Evolutionary conservation across 345 rosid species (phyloP).

Genomic region (Hibiscus syriacus): DNA sequence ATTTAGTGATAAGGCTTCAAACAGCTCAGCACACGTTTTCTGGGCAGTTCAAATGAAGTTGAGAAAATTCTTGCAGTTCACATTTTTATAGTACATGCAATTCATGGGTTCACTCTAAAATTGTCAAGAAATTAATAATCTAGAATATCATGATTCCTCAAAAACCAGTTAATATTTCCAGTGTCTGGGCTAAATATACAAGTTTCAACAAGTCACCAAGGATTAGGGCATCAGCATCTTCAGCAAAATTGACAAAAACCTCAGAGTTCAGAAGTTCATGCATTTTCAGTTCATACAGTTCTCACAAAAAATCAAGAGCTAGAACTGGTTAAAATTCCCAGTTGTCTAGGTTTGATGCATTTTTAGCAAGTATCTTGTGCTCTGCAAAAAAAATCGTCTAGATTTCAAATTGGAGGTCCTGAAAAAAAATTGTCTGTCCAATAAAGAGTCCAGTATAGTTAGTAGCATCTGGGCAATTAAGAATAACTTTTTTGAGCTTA

Average conservation of each 20-base stretch:
- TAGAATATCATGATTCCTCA: background rate
- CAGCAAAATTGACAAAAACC: background rate
- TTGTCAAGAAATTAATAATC: background rate
- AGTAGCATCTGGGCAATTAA: background rate
- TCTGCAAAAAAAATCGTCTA: background rate
- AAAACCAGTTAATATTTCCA: background rate
- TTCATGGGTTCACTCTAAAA: conserved; percentile 7
- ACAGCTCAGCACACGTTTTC: too few species aligned
- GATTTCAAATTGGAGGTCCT: conserved; percentile 14
- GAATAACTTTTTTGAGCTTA: background rate
- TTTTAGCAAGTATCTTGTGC: background rate
- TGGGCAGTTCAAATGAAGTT: background rate
- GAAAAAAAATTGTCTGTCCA: conserved; percentile 26
- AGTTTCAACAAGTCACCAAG: background rate
- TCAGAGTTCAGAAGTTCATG: conserved; percentile 3
- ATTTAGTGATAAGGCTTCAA: too few species aligned
- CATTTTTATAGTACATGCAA: background rate
- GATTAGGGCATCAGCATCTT: conserved; percentile 8
- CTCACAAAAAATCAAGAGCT: conserved; percentile 2
- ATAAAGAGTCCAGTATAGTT: conserved; percentile 20
- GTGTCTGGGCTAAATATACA: background rate
- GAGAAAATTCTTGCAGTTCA: background rate
- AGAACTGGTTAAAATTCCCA: background rate
- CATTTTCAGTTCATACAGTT: conserved; percentile 1
- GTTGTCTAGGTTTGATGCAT: background rate